Evolutionary conservation across 495 filamentous ascomycete genomes (phyloP).

Genomic region (Polyplosphaeria fusca): DNA sequence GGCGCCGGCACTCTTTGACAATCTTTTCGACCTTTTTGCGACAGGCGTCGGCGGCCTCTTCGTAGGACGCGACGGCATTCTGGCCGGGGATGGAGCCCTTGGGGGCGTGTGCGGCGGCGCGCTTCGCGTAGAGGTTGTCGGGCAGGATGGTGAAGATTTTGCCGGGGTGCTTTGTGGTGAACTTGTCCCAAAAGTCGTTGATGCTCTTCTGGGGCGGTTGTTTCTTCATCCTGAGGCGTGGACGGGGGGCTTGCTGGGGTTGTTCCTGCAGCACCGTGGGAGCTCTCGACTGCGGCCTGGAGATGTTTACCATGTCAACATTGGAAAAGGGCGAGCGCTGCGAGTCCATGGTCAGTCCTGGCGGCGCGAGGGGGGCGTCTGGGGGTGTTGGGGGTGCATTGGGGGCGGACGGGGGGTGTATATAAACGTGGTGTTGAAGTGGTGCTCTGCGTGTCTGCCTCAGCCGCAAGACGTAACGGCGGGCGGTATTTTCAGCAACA

Average conservation of each 20-base stretch:
- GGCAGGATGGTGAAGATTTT: conserved; percentile 71
- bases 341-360: conserved; percentile 29
- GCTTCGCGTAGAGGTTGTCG: conserved; percentile 66
- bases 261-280: conserved; percentile 24
- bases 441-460: conserved; percentile 11
- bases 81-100: conserved; percentile 54
- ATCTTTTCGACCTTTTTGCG: conserved; percentile 74
- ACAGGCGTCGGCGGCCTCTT: conserved; percentile 69
- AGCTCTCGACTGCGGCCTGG: conserved; percentile 27
- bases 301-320: conserved; percentile 28
- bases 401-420: conserved; percentile 3
- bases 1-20: conserved; percentile 71
- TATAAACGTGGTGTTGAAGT: conserved; percentile 12
- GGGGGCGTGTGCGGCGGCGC: conserved; percentile 52
- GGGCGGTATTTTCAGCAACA: conserved; percentile 24
- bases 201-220: conserved; percentile 67
- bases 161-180: conserved; percentile 62
- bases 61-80: conserved; percentile 62
- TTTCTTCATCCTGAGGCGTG: conserved; percentile 27
- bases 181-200: conserved; percentile 76
- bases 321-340: conserved; percentile 30
- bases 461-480: conserved; percentile 20
- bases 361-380: neutral
- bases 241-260: conserved; percentile 11
- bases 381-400: conserved; percentile 1